Conservation (phyloP, 352 stramenopile genomes). For the Pythium aphanidermatum region DNA sequence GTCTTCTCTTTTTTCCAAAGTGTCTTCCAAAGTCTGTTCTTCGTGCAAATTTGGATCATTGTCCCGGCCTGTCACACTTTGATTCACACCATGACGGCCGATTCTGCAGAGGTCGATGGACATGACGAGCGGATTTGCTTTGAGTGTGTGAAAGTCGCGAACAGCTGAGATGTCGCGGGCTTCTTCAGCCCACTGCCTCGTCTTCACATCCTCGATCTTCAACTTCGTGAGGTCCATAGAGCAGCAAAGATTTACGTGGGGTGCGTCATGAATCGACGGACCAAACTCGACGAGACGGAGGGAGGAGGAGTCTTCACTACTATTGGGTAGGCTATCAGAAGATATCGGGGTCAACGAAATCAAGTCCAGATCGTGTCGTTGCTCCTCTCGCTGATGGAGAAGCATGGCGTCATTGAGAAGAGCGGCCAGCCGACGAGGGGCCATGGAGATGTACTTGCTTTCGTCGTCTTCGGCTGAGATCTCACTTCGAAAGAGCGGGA, state of each 20-base stretch:
- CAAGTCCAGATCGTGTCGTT: neutral
- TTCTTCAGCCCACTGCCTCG: too few species aligned
- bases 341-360: constrained; percentile 2
- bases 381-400: constrained; percentile 5
- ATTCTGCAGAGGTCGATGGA: constrained; percentile 30
- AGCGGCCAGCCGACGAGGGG: constrained; percentile 26
- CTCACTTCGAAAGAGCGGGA: constrained; percentile 35
- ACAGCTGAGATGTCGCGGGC: neutral
- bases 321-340: too few species aligned
- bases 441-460: constrained; percentile 43
- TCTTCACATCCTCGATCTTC: too few species aligned
- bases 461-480: constrained; percentile 30
- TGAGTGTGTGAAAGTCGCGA: neutral
- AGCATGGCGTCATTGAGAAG: constrained; percentile 37
- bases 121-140: constrained; percentile 22
- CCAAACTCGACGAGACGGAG: constrained; percentile 6
- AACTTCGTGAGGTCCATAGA: too few species aligned
- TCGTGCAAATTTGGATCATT: too few species aligned
- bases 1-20: constrained; percentile 1
- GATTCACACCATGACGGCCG: too few species aligned
- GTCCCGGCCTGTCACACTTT: too few species aligned
- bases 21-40: too few species aligned
- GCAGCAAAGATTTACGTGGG: too few species aligned
- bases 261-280: too few species aligned
- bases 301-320: too few species aligned